These are phyloP conservation scores for Candida smagusa DNA, from an alignment of 1,139 yeast species.

Conservation along the genomic window DNA sequence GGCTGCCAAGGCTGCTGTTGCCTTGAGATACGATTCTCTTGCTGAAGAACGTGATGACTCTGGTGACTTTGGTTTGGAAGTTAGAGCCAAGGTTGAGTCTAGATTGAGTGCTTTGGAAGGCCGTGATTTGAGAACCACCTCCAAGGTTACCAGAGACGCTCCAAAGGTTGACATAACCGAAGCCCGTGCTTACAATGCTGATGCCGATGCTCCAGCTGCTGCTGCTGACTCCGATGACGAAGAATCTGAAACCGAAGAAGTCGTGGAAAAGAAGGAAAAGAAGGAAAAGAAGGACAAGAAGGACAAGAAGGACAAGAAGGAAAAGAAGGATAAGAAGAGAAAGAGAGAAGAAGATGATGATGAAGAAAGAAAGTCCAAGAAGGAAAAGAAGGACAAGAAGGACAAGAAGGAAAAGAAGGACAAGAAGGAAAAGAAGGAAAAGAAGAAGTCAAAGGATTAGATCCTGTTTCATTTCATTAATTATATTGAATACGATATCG, in stretches of 20 bases:
- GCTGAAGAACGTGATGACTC: slow-evolving; percentile 96
- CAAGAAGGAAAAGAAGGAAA: slow-evolving; percentile 40
- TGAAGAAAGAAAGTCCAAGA: slow-evolving; percentile 42
- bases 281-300: slow-evolving; percentile 18
- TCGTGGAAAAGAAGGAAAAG: slow-evolving; percentile 32
- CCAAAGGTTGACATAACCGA: slow-evolving; percentile 82
- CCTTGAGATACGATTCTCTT: slow-evolving; percentile 92
- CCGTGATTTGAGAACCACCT: slow-evolving; percentile 81
- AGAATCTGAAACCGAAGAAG: slow-evolving; percentile 40
- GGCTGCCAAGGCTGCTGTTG: slow-evolving; percentile 98
- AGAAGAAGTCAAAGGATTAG: slow-evolving; percentile 3
- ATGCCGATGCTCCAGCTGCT: slow-evolving; percentile 70
- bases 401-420: slow-evolving; percentile 24
- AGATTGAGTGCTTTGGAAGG: slow-evolving; percentile 96
- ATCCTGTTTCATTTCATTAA: slow-evolving; percentile 1
- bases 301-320: slow-evolving; percentile 21
- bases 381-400: slow-evolving; percentile 30
- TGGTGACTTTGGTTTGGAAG: slow-evolving; percentile 90
- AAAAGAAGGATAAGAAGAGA: slow-evolving; percentile 43
- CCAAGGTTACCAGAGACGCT: slow-evolving; percentile 70
- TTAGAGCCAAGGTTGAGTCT: slow-evolving; percentile 90
- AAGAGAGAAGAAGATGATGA: slow-evolving; percentile 28
- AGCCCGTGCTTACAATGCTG: slow-evolving; percentile 88
- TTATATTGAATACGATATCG: slow-evolving; percentile 4
- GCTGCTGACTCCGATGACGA: slow-evolving; percentile 49